A percentile compares a stretch with the other conserved stretches of the same genome.
Evolutionary conservation across 176 grass and related monocot species (phyloP).

Genomic region (Oryza punctata): DNA sequence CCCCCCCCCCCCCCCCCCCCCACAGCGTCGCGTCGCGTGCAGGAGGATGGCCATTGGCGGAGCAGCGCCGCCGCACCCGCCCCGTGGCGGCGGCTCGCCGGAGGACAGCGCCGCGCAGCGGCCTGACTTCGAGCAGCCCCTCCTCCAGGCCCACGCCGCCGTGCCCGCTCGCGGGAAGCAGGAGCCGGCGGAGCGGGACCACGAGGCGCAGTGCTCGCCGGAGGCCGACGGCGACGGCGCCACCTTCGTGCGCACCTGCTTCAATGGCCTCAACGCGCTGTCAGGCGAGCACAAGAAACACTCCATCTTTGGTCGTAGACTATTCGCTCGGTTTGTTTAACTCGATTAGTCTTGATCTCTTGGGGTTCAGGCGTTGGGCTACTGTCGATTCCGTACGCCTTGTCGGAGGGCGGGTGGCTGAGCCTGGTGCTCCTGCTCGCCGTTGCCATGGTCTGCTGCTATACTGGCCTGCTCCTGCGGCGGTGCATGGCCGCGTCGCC

Average conservation of each 20-base stretch:
- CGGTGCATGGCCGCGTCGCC: slow-evolving; percentile 64
- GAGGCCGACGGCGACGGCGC: slow-evolving; percentile 38
- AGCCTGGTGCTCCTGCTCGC: slow-evolving; percentile 62
- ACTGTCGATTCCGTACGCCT: slow-evolving; percentile 80
- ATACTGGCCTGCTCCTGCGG: slow-evolving; percentile 79
- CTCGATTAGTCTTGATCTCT: background rate
- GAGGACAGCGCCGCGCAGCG: background rate
- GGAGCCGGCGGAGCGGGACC: slow-evolving; percentile 21
- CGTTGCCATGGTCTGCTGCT: slow-evolving; percentile 63
- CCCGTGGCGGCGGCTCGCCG: background rate
- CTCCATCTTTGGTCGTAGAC: too few species aligned
- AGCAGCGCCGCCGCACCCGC: background rate
- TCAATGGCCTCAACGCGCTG: slow-evolving; percentile 85
- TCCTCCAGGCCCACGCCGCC: slow-evolving; percentile 35
- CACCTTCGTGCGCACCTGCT: slow-evolving; percentile 63
- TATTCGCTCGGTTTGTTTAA: background rate
- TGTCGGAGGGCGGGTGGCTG: slow-evolving; percentile 77
- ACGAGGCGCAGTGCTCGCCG: slow-evolving; percentile 39
- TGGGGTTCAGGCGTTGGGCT: slow-evolving; percentile 65
- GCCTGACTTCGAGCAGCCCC: slow-evolving; percentile 32
- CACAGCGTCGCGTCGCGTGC: background rate
- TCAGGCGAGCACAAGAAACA: slow-evolving; percentile 41
- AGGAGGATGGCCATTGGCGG: slow-evolving; percentile 40
- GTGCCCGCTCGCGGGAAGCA: slow-evolving; percentile 11
- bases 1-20: too few species aligned